Base-by-base conservation (phyloP, 2,329 filamentous ascomycete genomes). In the Fusarium annulatum region DNA sequence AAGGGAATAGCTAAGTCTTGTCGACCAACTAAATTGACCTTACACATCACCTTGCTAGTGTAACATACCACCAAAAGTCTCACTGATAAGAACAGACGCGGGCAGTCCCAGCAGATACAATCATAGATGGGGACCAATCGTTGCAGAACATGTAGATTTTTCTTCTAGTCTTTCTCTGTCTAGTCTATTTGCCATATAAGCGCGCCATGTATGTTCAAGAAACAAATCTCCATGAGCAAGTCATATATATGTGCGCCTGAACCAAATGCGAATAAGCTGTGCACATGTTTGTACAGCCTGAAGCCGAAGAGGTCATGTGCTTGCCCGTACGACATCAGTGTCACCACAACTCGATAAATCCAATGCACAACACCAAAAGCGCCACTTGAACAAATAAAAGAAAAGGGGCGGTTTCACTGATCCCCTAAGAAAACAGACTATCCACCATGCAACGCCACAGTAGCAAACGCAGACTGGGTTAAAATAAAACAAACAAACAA, bases 151-250 rank as follows among this genome's bases (percentile, higher is more conserved):
- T 38, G 43, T 55, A 39, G 43, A 61, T 30, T 63, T 63, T 39
- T 67, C 46, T 66, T 72, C 53, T 67, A 61, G 21, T 63, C 52
- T 71, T 72, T 61, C 64, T 66, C 48, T 59, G 59, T 76, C 75
- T 76, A 76, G 51, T 77, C 75, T 77, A 75, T 71, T 76, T 59
- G 56, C 57, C 41, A 67, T 48, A 58, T 46, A 64, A 52, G 59
- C 59, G 67, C 70, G 68, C 71, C 67, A 49, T 42, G 55, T 71
- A 74, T 77, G 68, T 76, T 30, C 30, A 69, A 76, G 64, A 59
- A 48, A 46, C 43, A 34, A 46, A 74, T 61, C 48, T 61, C 58
- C 68, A 64, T 51, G 51, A 64, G 59, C 46, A 41, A 41, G 19
- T 66, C 63, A 33, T 21, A 42, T 42, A 71, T 75, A 42, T 59